phyloP scores from a whole-genome alignment of 179 eudicot species.

The Silene coronaria region DNA sequence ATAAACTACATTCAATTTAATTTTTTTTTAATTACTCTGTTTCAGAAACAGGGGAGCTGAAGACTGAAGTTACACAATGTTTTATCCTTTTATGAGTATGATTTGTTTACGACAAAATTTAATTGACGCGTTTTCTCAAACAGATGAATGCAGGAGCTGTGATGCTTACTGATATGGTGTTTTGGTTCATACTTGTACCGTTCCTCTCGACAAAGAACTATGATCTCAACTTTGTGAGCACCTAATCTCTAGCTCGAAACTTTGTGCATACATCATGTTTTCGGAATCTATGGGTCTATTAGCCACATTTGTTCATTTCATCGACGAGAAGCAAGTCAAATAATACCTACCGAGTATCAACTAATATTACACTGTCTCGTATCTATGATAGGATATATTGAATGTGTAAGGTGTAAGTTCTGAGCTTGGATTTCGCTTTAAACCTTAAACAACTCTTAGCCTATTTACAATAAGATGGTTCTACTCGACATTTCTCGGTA shows the following conservation, averaged over 20 bases:
- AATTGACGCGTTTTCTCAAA: background rate
- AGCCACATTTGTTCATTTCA: too few relatives aligned
- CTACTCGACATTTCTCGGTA: too few relatives aligned
- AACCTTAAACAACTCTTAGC: too few relatives aligned
- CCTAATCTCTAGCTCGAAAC: background rate
- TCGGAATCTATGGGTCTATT: background rate
- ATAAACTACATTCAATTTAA: too few relatives aligned
- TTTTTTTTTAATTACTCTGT: background rate
- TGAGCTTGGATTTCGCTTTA: too few relatives aligned
- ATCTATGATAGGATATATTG: background rate
- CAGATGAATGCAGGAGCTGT: constrained; percentile 85
- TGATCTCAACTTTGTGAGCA: constrained; percentile 67
- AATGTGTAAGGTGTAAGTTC: too few relatives aligned
- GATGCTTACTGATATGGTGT: constrained; percentile 72
- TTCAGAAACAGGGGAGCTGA: background rate
- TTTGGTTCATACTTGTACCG: constrained; percentile 79
- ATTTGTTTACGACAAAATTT: background rate
- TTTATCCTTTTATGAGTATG: too few relatives aligned
- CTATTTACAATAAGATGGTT: too few relatives aligned
- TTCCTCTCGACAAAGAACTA: constrained; percentile 50
- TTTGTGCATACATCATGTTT: background rate
- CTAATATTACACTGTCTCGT: too few relatives aligned
- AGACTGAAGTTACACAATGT: background rate
- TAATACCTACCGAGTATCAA: too few relatives aligned
- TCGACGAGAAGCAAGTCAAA: too few relatives aligned